A percentile compares a stretch with the other conserved stretches of the same genome.
phyloP scores from a whole-genome alignment of 306 rosid genomes.

The Cercis canadensis region DNA sequence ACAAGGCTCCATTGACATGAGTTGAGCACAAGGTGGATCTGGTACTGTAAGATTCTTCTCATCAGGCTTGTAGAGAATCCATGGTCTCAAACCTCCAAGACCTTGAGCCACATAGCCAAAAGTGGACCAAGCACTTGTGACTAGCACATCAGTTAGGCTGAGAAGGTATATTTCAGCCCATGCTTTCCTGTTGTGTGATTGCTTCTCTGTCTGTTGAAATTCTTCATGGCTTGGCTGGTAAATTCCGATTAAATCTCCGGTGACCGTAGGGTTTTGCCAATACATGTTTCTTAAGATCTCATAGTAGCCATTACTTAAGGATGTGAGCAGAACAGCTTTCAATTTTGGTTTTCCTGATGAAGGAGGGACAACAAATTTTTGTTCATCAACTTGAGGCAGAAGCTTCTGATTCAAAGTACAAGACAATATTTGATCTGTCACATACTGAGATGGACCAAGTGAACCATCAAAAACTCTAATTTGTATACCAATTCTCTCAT shows the following conservation, averaged over 20 bases:
- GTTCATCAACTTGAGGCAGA: slow-evolving; percentile 36
- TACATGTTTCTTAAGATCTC: slow-evolving; percentile 46
- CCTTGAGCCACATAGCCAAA: slow-evolving; percentile 64
- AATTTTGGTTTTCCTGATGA: slow-evolving; percentile 29
- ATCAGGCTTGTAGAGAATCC: slow-evolving; percentile 54
- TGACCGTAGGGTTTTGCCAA: slow-evolving; percentile 51
- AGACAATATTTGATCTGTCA: slow-evolving; percentile 59
- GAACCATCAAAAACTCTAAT: slow-evolving; percentile 64
- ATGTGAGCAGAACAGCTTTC: slow-evolving; percentile 49
- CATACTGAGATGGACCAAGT: slow-evolving; percentile 64
- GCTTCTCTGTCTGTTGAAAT: slow-evolving; percentile 56
- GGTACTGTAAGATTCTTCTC: slow-evolving; percentile 46
- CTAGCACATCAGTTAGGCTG: slow-evolving; percentile 52
- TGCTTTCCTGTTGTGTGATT: slow-evolving; percentile 54
- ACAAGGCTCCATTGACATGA: slow-evolving; percentile 62
- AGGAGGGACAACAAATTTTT: slow-evolving; percentile 7
- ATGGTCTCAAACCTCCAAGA: slow-evolving; percentile 57
- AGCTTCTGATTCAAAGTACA: slow-evolving; percentile 46
- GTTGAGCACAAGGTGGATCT: slow-evolving; percentile 47
- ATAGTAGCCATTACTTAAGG: slow-evolving; percentile 50
- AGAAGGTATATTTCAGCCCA: slow-evolving; percentile 56
- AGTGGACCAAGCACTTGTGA: slow-evolving; percentile 62
- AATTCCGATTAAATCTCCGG: slow-evolving; percentile 48
- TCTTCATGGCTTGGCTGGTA: slow-evolving; percentile 57
- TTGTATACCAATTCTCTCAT: slow-evolving; percentile 45